phyloP scores from a whole-genome alignment of 257 asterid species.

The Petunia axillaris region DNA sequence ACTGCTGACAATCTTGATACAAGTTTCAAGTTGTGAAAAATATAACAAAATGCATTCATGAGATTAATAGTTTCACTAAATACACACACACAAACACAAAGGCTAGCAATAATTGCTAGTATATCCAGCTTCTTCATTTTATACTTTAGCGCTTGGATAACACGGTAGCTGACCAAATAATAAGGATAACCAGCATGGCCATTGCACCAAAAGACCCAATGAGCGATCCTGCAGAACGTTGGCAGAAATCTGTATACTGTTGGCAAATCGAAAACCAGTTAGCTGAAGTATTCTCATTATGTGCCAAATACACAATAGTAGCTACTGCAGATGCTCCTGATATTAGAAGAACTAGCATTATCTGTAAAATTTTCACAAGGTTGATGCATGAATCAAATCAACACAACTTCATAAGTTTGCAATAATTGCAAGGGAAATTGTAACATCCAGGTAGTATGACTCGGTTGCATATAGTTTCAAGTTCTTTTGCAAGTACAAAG shows the following conservation, averaged over 20 bases:
- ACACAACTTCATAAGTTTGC: background rate
- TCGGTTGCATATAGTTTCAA: too few relatives aligned
- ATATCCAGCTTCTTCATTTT: background rate
- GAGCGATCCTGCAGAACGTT: slow-evolving; percentile 60
- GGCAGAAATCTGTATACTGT: slow-evolving; percentile 65
- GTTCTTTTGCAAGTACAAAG: too few relatives aligned
- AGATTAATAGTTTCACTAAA: background rate
- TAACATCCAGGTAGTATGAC: too few relatives aligned
- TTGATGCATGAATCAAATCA: background rate
- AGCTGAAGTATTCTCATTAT: slow-evolving; percentile 72
- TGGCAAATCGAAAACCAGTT: slow-evolving; percentile 78
- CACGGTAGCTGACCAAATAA: slow-evolving; percentile 56
- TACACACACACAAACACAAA: slow-evolving; percentile 9
- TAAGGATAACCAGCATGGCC: slow-evolving; percentile 43
- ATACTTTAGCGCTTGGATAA: slow-evolving; percentile 43
- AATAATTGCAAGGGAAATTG: background rate
- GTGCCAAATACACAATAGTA: slow-evolving; percentile 78
- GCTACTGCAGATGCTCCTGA: slow-evolving; percentile 83
- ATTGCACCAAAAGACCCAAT: slow-evolving; percentile 72
- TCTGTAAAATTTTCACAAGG: slow-evolving; percentile 36
- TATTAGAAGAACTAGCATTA: slow-evolving; percentile 54
- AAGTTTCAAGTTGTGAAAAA: background rate
- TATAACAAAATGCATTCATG: background rate
- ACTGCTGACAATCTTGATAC: background rate
- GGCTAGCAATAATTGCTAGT: slow-evolving; percentile 12